These are phyloP conservation scores for Nosema muscidifuracis DNA, from an alignment of 371 early-diverging fungal genomes.

Conservation along the genomic window DNA sequence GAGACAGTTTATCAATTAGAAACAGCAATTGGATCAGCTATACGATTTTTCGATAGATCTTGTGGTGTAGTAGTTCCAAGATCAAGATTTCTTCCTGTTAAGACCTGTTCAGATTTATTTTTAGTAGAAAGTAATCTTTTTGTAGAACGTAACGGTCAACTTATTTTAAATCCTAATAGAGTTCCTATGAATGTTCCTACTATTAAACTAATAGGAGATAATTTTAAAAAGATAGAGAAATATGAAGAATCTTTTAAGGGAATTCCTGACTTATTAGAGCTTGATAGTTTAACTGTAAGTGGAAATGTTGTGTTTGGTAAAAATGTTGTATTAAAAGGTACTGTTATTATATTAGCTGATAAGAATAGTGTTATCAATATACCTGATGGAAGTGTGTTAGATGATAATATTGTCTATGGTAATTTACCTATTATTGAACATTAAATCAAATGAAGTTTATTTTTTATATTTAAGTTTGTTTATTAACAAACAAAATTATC, in stretches of 20 bases:
- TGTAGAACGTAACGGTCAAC: constrained; percentile 77
- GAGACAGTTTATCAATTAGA: constrained; percentile 94
- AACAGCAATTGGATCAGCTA: constrained; percentile 97
- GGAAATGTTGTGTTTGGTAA: constrained; percentile 93
- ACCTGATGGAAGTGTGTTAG: constrained; percentile 88
- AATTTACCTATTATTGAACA: constrained; percentile 72
- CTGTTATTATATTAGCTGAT: constrained; percentile 95
- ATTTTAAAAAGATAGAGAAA: constrained; percentile 79
- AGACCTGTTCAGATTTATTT: constrained; percentile 93
- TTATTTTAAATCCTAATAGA: constrained; percentile 79
- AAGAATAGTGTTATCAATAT: constrained; percentile 86
- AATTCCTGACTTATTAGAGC: constrained; percentile 86
- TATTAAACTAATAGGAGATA: constrained; percentile 81
- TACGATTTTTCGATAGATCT: constrained; percentile 88
- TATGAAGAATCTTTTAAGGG: constrained; percentile 76
- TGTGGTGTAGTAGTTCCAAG: constrained; percentile 96
- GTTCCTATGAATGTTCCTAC: constrained; percentile 75
- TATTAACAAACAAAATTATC: too few species aligned
- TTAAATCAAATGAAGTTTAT: too few species aligned
- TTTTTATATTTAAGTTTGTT: too few species aligned
- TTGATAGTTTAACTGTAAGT: constrained; percentile 91
- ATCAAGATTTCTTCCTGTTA: constrained; percentile 93
- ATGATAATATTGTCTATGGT: constrained; percentile 93
- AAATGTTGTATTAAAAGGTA: constrained; percentile 81
- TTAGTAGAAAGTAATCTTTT: constrained; percentile 88